These are phyloP conservation scores for Acorus gramineus DNA, from an alignment of 106 monocot species.

Conservation along the genomic window DNA sequence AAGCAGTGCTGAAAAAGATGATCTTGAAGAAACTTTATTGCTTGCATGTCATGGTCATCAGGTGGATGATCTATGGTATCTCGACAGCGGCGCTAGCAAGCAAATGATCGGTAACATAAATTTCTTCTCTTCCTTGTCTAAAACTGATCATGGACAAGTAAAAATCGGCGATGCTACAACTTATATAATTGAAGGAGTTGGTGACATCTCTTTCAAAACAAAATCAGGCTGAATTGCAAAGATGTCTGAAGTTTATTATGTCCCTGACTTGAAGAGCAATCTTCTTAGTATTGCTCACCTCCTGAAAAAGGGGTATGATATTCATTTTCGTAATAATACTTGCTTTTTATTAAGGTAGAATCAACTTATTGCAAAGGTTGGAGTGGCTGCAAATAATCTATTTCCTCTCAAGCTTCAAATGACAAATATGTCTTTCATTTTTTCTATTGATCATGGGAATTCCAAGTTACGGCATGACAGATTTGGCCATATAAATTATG, in stretches of 20 bases:
- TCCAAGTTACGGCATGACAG: neutral
- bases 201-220: constrained; percentile 1
- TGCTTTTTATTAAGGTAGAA: neutral
- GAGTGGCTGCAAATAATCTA: constrained; percentile 1
- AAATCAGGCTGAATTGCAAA: neutral
- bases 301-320: constrained; percentile 1
- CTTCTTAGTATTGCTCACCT: constrained; percentile 2
- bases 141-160: too few relatives aligned
- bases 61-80: neutral
- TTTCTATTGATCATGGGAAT: neutral
- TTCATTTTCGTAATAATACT: neutral
- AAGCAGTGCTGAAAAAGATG: neutral
- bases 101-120: too few relatives aligned
- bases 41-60: neutral
- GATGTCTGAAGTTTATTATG: constrained; percentile 4
- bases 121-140: too few relatives aligned
- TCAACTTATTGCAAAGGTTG: constrained; percentile 4
- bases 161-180: too few relatives aligned
- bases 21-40: constrained; percentile 5
- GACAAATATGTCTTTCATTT: neutral
- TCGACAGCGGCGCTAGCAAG: too few relatives aligned
- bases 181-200: neutral
- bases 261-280: neutral
- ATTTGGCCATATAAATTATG: too few relatives aligned
- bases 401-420: neutral